Conservation (phyloP, 306 rosid genomes). For the Erythrophleum fordii region DNA sequence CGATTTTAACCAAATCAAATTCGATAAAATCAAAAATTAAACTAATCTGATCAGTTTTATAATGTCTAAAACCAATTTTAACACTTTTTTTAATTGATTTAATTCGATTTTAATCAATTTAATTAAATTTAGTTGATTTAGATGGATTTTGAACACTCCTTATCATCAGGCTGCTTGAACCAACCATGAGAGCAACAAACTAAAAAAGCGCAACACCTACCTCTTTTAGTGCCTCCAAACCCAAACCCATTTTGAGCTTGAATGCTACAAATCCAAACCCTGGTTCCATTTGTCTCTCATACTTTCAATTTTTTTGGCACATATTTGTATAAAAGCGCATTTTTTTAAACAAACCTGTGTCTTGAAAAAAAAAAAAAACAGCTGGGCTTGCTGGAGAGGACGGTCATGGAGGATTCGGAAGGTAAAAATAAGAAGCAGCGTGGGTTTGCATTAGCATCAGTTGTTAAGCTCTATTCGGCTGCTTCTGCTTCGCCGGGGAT, state of each 20-base stretch:
- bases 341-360: no score
- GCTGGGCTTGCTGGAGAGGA: background rate
- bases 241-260: background rate
- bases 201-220: slow-evolving; percentile 30
- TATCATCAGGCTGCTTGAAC: no score
- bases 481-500: slow-evolving; percentile 48
- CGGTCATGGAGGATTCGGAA: background rate
- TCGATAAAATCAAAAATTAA: no score
- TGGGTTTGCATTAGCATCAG: background rate
- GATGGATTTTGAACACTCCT: no score
- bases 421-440: background rate
- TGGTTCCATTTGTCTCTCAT: background rate
- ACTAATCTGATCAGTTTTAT: no score
- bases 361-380: background rate
- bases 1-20: no score
- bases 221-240: no score
- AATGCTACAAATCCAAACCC: background rate
- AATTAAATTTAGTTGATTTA: no score
- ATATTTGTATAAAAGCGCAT: background rate
- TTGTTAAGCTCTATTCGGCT: background rate
- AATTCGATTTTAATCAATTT: no score
- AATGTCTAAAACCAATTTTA: no score
- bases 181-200: background rate
- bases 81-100: no score
- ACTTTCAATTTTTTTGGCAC: background rate